Evolutionary conservation across 108 stramenopile species (phyloP).

Genomic region (Craspedostauros australis): DNA sequence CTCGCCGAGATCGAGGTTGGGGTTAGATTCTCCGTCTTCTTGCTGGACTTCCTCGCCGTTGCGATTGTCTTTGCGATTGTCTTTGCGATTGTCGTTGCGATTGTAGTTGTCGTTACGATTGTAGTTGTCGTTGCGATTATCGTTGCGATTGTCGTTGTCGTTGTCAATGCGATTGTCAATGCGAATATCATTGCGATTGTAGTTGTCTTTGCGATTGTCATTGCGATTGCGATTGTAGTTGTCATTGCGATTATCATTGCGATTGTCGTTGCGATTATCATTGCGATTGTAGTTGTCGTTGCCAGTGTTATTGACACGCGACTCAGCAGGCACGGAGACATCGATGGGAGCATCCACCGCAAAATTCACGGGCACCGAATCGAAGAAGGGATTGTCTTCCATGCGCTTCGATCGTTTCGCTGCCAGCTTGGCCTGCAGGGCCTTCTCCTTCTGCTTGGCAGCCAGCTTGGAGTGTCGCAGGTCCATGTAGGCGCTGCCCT

Average conservation of each 20-base stretch:
- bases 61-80: constrained; percentile 6
- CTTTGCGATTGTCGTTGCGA: background rate
- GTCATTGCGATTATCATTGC: no score
- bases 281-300: no score
- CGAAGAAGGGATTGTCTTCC: background rate
- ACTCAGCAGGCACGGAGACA: no score
- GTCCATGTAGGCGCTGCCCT: constrained; percentile 54
- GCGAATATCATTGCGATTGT: background rate
- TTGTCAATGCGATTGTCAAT: background rate
- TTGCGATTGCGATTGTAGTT: no score
- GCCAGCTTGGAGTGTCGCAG: constrained; percentile 30
- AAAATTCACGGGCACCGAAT: no score
- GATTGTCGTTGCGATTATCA: no score
- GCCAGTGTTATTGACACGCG: constrained; percentile 17
- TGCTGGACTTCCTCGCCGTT: constrained; percentile 17
- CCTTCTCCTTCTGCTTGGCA: constrained; percentile 12
- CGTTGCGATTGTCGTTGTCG: constrained; percentile 9
- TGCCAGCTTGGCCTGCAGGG: background rate
- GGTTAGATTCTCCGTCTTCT: constrained; percentile 9
- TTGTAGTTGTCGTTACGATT: background rate
- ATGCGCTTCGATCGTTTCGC: no score
- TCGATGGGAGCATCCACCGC: no score
- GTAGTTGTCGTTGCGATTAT: no score
- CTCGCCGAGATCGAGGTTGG: constrained; percentile 7
- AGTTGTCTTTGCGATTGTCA: background rate